These are phyloP conservation scores for Cladophialophora carrionii DNA, from an alignment of 2,329 filamentous ascomycete species.

Conservation along the genomic window DNA sequence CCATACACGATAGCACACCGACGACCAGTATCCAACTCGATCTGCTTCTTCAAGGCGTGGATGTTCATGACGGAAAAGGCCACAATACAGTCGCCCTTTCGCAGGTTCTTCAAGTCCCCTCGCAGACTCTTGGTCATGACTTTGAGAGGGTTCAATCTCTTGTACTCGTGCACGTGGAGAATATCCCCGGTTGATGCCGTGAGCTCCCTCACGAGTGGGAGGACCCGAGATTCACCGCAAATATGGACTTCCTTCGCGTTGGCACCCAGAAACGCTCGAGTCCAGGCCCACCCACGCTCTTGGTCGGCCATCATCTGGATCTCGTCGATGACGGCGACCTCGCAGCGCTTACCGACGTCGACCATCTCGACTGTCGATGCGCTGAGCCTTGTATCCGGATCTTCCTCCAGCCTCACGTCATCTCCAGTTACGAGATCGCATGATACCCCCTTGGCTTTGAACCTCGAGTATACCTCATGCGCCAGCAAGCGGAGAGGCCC, in stretches of 20 bases:
- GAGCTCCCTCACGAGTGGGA: conserved; percentile 75
- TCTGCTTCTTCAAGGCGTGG: conserved; percentile 74
- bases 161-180: conserved; percentile 77
- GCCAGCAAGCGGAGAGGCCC: conserved; percentile 86
- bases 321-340: conserved; percentile 96
- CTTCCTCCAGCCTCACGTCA: conserved; percentile 72
- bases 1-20: conserved; percentile 94
- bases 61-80: conserved; percentile 81
- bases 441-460: conserved; percentile 73
- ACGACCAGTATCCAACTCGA: conserved; percentile 74
- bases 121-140: conserved; percentile 66
- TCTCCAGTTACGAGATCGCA: conserved; percentile 90
- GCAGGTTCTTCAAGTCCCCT: conserved; percentile 66
- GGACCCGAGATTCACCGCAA: conserved; percentile 84
- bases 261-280: conserved; percentile 82
- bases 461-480: conserved; percentile 90
- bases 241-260: conserved; percentile 88
- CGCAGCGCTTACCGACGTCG: conserved; percentile 61
- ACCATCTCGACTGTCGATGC: conserved; percentile 97
- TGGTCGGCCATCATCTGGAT: conserved; percentile 92
- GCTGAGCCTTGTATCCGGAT: conserved; percentile 57
- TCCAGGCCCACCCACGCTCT: conserved; percentile 92
- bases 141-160: conserved; percentile 77
- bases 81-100: conserved; percentile 90
- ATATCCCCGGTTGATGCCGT: conserved; percentile 80